Evolutionary conservation across 2,329 filamentous ascomycete genomes (phyloP).

Genomic region (Metarhizium robertsii): DNA sequence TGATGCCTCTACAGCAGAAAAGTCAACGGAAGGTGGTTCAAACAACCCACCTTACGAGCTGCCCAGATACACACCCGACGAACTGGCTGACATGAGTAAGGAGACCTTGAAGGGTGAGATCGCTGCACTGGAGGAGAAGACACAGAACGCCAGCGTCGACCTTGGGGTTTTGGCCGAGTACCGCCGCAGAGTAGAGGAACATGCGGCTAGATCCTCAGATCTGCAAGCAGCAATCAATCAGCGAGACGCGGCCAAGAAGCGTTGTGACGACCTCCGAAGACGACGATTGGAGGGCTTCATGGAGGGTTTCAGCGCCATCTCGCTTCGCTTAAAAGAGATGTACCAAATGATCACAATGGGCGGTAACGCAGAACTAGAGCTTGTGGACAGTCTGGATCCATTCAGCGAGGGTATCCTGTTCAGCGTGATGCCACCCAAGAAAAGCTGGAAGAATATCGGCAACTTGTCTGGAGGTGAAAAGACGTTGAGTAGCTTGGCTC

Average conservation of each 20-base stretch:
- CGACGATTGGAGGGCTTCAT: slow-evolving; percentile 94
- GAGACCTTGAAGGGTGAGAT: slow-evolving; percentile 53
- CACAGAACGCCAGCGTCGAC: slow-evolving; percentile 79
- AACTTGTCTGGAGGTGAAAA: slow-evolving; percentile 96
- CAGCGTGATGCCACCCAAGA: slow-evolving; percentile 98
- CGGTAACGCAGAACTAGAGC: slow-evolving; percentile 92
- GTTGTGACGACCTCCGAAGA: slow-evolving; percentile 83
- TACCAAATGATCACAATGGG: slow-evolving; percentile 99
- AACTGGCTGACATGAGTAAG: slow-evolving; percentile 57
- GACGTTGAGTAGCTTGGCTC: slow-evolving; percentile 81
- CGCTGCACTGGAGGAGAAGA: slow-evolving; percentile 55
- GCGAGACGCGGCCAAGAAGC: slow-evolving; percentile 82
- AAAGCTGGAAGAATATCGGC: slow-evolving; percentile 99
- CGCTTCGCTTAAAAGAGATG: slow-evolving; percentile 94
- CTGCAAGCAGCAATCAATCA: slow-evolving; percentile 66
- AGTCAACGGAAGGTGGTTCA: slow-evolving; percentile 17
- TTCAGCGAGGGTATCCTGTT: slow-evolving; percentile 97
- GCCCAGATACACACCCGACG: slow-evolving; percentile 67
- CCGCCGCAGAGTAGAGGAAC: slow-evolving; percentile 74
- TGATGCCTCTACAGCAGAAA: slow-evolving; percentile 13
- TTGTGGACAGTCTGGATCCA: slow-evolving; percentile 91
- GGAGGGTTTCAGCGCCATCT: slow-evolving; percentile 93
- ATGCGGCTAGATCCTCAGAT: slow-evolving; percentile 73
- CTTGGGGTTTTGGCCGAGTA: slow-evolving; percentile 84
- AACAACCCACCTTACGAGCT: slow-evolving; percentile 45